These are phyloP conservation scores for Dactylonectria estremocensis DNA, from an alignment of 2,329 filamentous ascomycete species.

Conservation along the genomic window DNA sequence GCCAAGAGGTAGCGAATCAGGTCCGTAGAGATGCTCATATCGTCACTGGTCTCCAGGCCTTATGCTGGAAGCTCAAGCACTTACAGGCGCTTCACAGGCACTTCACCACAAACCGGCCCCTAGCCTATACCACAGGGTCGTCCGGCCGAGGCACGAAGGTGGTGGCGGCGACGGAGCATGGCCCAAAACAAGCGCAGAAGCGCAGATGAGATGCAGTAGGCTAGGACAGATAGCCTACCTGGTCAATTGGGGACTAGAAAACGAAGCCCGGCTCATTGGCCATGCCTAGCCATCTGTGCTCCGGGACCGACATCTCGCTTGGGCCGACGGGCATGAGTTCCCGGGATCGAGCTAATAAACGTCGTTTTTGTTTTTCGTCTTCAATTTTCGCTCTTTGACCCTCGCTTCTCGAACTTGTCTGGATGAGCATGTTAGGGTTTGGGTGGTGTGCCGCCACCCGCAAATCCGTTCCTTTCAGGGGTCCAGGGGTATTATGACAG, in stretches of 20 bases:
- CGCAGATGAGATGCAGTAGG: slow-evolving; percentile 24
- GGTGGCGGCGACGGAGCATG: slow-evolving; percentile 1
- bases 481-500: slow-evolving; percentile 8
- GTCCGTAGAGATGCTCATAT: slow-evolving; percentile 36
- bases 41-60: slow-evolving; percentile 23
- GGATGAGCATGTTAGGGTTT: slow-evolving; percentile 35
- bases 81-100: slow-evolving; percentile 1
- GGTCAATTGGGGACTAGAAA: neutral
- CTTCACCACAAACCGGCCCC: neutral
- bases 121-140: neutral
- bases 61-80: slow-evolving; percentile 3
- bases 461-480: slow-evolving; percentile 16
- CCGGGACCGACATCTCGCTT: slow-evolving; percentile 19
- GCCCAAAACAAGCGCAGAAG: slow-evolving; percentile 6
- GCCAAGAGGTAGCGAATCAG: slow-evolving; percentile 34
- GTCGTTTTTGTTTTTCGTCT: neutral
- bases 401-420: neutral
- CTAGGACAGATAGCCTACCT: slow-evolving; percentile 1
- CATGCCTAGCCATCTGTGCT: slow-evolving; percentile 1
- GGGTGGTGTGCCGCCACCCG: slow-evolving; percentile 40
- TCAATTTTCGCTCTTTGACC: neutral
- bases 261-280: neutral
- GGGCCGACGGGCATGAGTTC: slow-evolving; percentile 4
- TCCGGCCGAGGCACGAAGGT: slow-evolving; percentile 18
- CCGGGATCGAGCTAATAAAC: neutral